These are phyloP conservation scores for Aspergillus olivimuriae DNA, from an alignment of 495 filamentous ascomycete species.

Conservation along the genomic window DNA sequence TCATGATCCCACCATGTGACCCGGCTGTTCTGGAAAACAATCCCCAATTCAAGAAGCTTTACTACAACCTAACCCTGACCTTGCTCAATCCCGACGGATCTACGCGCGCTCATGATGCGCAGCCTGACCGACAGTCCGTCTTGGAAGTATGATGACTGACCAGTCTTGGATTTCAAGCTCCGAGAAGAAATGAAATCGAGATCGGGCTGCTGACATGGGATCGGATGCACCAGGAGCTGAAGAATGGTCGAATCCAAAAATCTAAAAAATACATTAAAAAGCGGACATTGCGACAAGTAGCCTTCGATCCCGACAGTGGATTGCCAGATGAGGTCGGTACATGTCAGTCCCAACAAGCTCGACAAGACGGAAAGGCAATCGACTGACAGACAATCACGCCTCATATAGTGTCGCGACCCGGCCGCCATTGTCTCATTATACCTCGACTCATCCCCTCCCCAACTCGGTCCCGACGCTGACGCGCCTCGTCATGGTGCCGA, in stretches of 20 bases:
- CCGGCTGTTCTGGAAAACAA: conserved; percentile 54
- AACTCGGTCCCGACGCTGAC: conserved; percentile 19
- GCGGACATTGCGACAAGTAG: conserved; percentile 25
- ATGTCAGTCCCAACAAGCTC: too few relatives aligned
- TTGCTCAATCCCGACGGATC: conserved; percentile 58
- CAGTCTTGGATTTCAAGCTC: background rate
- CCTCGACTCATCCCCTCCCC: conserved; percentile 26
- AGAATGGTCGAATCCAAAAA: conserved; percentile 26
- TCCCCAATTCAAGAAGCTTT: conserved; percentile 58
- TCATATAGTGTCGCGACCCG: conserved; percentile 29
- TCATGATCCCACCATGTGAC: conserved; percentile 63
- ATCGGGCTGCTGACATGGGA: background rate
- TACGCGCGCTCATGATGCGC: conserved; percentile 46
- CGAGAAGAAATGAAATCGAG: too few relatives aligned
- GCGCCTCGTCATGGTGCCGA: conserved; percentile 13
- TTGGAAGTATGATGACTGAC: conserved; percentile 40
- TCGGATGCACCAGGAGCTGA: conserved; percentile 26
- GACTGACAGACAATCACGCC: background rate
- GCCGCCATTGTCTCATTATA: conserved; percentile 32
- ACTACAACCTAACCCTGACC: conserved; percentile 51
- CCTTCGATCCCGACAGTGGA: conserved; percentile 27
- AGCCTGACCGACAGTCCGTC: conserved; percentile 47
- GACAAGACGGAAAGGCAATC: too few relatives aligned
- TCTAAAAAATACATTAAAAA: conserved; percentile 34
- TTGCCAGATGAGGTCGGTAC: conserved; percentile 29